Conservation (phyloP, 2,329 filamentous ascomycete genomes). For the Fusarium irregulare region DNA sequence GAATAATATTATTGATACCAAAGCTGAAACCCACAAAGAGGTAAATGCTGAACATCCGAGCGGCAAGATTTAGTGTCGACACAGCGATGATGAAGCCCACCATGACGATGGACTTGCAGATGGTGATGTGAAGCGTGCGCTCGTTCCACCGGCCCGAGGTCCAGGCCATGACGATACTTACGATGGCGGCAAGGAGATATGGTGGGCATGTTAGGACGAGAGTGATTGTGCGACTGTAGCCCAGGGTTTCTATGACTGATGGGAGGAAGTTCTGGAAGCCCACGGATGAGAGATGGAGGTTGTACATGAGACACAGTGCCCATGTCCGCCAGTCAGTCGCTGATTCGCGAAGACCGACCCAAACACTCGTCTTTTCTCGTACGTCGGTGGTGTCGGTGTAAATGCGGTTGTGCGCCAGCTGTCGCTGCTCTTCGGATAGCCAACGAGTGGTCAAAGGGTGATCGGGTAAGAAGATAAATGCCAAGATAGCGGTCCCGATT, state of each 20-base stretch:
- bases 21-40: conserved; percentile 55
- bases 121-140: conserved; percentile 23
- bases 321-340: conserved; percentile 45
- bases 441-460: conserved; percentile 53
- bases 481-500: conserved; percentile 45
- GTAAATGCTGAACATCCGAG: conserved; percentile 47
- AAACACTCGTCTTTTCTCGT: conserved; percentile 53
- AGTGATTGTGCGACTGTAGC: conserved; percentile 59
- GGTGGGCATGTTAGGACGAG: conserved; percentile 63
- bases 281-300: conserved; percentile 40
- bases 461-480: conserved; percentile 51
- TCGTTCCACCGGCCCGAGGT: conserved; percentile 59
- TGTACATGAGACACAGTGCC: conserved; percentile 46
- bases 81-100: conserved; percentile 40
- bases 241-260: conserved; percentile 58
- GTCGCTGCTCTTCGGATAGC: conserved; percentile 52
- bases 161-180: conserved; percentile 34
- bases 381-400: conserved; percentile 42
- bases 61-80: conserved; percentile 39
- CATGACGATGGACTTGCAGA: conserved; percentile 54
- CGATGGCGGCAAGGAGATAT: conserved; percentile 56
- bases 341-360: conserved; percentile 43
- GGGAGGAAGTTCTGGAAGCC: conserved; percentile 48
- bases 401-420: conserved; percentile 57
- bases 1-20: conserved; percentile 56